These are phyloP conservation scores for Nannochloris sp. DNA, from an alignment of 139 green algal genomes.

Conservation along the genomic window DNA sequence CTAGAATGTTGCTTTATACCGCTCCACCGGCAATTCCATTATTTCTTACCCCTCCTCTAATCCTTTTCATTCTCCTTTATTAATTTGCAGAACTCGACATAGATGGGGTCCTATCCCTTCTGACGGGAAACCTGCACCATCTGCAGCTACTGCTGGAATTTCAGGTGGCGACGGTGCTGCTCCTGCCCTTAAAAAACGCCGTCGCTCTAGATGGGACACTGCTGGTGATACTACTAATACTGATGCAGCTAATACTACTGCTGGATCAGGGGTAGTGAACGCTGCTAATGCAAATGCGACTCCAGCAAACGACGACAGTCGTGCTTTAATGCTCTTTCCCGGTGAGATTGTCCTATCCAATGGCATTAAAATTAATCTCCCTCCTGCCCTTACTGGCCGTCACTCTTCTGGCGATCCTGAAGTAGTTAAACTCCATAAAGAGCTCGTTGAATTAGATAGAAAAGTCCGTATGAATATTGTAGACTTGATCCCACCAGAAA, in stretches of 20 bases:
- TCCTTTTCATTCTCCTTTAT: neutral
- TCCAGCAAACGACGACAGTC: neutral
- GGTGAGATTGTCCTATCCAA: constrained; percentile 27
- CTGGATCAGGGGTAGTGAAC: too few relatives aligned
- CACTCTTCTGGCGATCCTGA: constrained; percentile 32
- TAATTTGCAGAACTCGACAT: constrained; percentile 4
- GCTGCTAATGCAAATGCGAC: neutral
- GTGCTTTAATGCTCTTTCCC: constrained; percentile 23
- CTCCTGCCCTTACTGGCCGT: constrained; percentile 25
- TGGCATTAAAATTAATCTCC: constrained; percentile 31
- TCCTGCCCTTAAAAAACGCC: neutral
- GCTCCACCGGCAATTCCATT: too few relatives aligned
- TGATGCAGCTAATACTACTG: too few relatives aligned
- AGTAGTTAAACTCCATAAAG: constrained; percentile 30
- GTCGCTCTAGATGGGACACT: neutral
- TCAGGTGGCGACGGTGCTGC: neutral
- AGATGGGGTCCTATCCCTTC: constrained; percentile 19
- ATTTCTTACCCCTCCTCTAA: neutral
- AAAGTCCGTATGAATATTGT: constrained; percentile 34
- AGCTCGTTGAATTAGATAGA: constrained; percentile 38
- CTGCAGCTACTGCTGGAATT: neutral
- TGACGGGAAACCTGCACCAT: neutral
- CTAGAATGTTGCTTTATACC: too few relatives aligned
- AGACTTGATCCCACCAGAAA: constrained; percentile 52
- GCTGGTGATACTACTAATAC: too few relatives aligned